A percentile compares a stretch with the other conserved stretches of the same genome.
Conservation (phyloP, 78 protist species). For the Dictyostelium brefeldianum region DNA sequence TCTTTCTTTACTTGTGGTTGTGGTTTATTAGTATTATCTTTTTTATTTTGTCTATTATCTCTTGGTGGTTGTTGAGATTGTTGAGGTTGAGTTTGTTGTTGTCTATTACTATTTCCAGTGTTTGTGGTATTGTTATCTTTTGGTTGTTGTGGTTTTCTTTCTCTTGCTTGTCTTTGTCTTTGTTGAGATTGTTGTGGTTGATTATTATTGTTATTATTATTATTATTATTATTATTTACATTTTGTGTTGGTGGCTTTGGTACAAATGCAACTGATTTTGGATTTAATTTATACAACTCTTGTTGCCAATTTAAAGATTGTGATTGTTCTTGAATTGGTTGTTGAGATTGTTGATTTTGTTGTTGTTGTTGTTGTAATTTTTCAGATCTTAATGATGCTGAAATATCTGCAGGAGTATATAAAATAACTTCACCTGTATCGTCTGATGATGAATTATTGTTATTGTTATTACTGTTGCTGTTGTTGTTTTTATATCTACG, state of each 20-base stretch:
- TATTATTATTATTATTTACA: slow-evolving; percentile 1
- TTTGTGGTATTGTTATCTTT: background rate
- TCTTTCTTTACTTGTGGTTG: slow-evolving; percentile 3
- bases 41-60: background rate
- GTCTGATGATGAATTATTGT: slow-evolving; percentile 1
- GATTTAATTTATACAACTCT: slow-evolving; percentile 45
- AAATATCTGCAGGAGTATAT: slow-evolving; percentile 11
- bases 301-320: slow-evolving; percentile 68
- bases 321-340: no score
- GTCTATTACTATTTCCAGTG: background rate
- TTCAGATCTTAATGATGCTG: slow-evolving; percentile 28
- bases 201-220: background rate
- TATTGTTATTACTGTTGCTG: background rate
- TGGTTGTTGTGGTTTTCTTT: slow-evolving; percentile 11
- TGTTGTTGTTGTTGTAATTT: slow-evolving; percentile 7
- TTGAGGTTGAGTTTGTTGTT: background rate
- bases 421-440: slow-evolving; percentile 53
- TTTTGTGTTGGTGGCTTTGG: slow-evolving; percentile 7
- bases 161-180: slow-evolving; percentile 6
- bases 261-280: slow-evolving; percentile 35
- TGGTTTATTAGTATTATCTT: background rate
- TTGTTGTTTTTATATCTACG: slow-evolving; percentile 12
- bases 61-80: background rate
- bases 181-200: background rate
- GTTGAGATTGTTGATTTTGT: background rate